These are phyloP conservation scores for Balansia obtecta DNA, from an alignment of 2,329 filamentous ascomycete species.

Conservation along the genomic window DNA sequence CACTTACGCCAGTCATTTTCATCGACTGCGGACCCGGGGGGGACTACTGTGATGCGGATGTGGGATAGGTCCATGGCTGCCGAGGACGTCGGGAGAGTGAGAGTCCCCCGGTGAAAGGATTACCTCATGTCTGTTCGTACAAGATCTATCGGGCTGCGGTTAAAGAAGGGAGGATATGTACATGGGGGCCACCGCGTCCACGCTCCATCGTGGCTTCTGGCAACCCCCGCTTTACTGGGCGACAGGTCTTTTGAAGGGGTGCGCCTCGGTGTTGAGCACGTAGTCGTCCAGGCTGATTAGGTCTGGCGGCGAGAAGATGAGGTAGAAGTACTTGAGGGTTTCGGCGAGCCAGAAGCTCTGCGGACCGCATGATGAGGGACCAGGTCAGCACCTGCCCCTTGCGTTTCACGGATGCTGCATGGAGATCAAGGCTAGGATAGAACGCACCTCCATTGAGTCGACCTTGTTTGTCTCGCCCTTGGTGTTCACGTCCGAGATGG, in stretches of 20 bases:
- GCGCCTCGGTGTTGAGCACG: conserved; percentile 45
- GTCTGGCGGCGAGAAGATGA: conserved; percentile 55
- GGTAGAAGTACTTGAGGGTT: conserved; percentile 64
- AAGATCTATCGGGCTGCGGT: too few species aligned
- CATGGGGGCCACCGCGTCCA: background rate
- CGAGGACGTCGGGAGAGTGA: too few species aligned
- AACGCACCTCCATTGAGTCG: conserved; percentile 48
- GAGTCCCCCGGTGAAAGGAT: too few species aligned
- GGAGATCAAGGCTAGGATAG: too few species aligned
- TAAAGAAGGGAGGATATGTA: background rate
- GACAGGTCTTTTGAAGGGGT: conserved; percentile 19
- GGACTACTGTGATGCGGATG: too few species aligned
- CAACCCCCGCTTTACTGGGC: background rate
- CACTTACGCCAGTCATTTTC: too few species aligned
- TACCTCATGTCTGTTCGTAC: too few species aligned
- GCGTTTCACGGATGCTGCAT: background rate
- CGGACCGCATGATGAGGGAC: too few species aligned
- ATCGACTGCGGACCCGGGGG: too few species aligned
- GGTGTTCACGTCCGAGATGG: conserved; percentile 30
- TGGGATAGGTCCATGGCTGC: too few species aligned
- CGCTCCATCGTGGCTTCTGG: too few species aligned
- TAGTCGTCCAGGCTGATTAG: conserved; percentile 55
- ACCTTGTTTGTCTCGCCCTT: conserved; percentile 22
- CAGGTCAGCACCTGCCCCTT: too few species aligned
- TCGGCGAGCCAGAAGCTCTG: conserved; percentile 64